Evolutionary conservation across 1,284 basidiomycete genomes (phyloP).

Genomic region (Apiotrichum siamense): DNA sequence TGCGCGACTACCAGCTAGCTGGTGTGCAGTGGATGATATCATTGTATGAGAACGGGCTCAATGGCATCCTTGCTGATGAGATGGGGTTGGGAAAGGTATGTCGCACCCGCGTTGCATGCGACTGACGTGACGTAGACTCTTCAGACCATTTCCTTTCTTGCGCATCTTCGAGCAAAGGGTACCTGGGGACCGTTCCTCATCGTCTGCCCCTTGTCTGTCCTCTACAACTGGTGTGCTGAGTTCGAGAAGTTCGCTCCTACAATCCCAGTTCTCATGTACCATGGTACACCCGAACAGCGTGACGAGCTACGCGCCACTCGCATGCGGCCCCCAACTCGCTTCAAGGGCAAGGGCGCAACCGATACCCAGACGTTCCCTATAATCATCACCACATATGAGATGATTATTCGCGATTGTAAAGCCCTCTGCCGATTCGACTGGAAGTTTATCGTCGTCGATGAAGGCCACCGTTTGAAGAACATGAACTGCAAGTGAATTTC

Average conservation of each 20-base stretch:
- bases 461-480: constrained; percentile 92
- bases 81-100: constrained; percentile 84
- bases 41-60: constrained; percentile 87
- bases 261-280: constrained; percentile 70
- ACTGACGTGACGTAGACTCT: constrained; percentile 58
- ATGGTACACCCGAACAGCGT: constrained; percentile 72
- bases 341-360: constrained; percentile 30
- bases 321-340: constrained; percentile 27
- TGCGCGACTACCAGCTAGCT: constrained; percentile 88
- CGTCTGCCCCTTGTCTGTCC: constrained; percentile 84
- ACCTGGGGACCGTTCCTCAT: constrained; percentile 76
- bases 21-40: constrained; percentile 95
- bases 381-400: constrained; percentile 86
- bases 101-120: not conserved
- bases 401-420: constrained; percentile 74
- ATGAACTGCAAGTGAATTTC: constrained; percentile 61
- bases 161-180: constrained; percentile 71
- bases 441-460: constrained; percentile 94
- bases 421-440: constrained; percentile 66
- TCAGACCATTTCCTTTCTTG: constrained; percentile 87
- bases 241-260: constrained; percentile 75
- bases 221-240: constrained; percentile 88
- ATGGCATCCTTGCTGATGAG: constrained; percentile 75
- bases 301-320: constrained; percentile 62
- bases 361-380: constrained; percentile 40